Conservation (phyloP, 192 early-diverging fungal species). For the Coemansia sp. region DNA sequence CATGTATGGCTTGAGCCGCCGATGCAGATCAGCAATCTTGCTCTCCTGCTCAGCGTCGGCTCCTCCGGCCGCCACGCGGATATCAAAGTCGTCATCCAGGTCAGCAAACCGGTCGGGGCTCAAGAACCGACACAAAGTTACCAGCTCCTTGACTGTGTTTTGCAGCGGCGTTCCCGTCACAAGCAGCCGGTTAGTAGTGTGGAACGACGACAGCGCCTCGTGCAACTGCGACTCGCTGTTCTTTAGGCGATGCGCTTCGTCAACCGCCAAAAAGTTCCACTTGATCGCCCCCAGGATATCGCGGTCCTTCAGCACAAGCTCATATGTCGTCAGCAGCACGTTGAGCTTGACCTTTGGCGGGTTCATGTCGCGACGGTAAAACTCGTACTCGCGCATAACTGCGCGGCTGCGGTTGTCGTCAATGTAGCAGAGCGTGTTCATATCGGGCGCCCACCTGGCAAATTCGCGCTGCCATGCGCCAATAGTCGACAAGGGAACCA, state of each 20-base stretch:
- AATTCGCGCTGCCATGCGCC: slow-evolving; percentile 96
- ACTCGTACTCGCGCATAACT: slow-evolving; percentile 93
- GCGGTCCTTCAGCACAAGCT: slow-evolving; percentile 91
- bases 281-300: slow-evolving; percentile 74
- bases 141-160: slow-evolving; percentile 93
- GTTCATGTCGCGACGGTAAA: slow-evolving; percentile 61
- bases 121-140: slow-evolving; percentile 87
- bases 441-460: slow-evolving; percentile 88
- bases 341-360: slow-evolving; percentile 75
- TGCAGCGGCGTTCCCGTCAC: slow-evolving; percentile 99
- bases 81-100: slow-evolving; percentile 76
- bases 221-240: slow-evolving; percentile 94
- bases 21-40: slow-evolving; percentile 85
- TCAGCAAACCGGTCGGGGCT: slow-evolving; percentile 88
- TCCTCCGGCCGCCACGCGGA: slow-evolving; percentile 55
- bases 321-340: slow-evolving; percentile 92
- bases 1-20: slow-evolving; percentile 84
- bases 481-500: slow-evolving; percentile 94
- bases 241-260: slow-evolving; percentile 98
- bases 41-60: slow-evolving; percentile 65
- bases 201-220: slow-evolving; percentile 83
- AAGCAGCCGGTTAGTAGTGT: slow-evolving; percentile 85
- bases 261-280: slow-evolving; percentile 94
- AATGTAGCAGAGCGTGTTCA: slow-evolving; percentile 89
- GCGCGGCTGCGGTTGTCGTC: slow-evolving; percentile 79